These are phyloP conservation scores for Canna indica DNA, from an alignment of 176 grass and related monocot genomes.

Conservation along the genomic window DNA sequence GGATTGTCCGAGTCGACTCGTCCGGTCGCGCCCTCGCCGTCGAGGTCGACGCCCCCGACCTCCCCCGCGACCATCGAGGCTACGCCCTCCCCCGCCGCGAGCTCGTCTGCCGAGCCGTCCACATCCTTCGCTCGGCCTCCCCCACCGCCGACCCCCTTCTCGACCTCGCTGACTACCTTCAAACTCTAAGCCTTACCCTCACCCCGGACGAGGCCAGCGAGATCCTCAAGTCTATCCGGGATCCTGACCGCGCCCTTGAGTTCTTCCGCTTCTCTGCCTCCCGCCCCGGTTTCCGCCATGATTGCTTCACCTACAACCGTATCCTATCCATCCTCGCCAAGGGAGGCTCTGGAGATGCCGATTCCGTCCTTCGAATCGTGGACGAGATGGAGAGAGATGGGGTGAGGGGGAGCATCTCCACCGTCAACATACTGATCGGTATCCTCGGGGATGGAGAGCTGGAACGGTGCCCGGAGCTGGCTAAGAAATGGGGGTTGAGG, in stretches of 20 bases:
- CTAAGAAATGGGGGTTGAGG: slow-evolving; percentile 52
- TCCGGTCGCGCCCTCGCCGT: slow-evolving; percentile 56
- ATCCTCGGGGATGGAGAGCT: slow-evolving; percentile 47
- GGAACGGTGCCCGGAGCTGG: slow-evolving; percentile 54
- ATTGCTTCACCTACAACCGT: slow-evolving; percentile 92
- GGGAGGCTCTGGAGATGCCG: slow-evolving; percentile 4
- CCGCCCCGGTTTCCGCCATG: slow-evolving; percentile 59
- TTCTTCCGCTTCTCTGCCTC: slow-evolving; percentile 69
- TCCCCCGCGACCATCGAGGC: slow-evolving; percentile 38
- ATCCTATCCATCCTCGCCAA: slow-evolving; percentile 49
- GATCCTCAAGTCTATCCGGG: slow-evolving; percentile 59
- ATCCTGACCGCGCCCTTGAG: slow-evolving; percentile 40
- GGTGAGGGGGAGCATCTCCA: slow-evolving; percentile 65
- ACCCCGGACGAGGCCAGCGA: slow-evolving; percentile 58
- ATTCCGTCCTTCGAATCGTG: slow-evolving; percentile 34
- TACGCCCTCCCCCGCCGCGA: slow-evolving; percentile 56
- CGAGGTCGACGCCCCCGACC: slow-evolving; percentile 37
- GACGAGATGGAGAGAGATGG: slow-evolving; percentile 65
- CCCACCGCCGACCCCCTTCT: slow-evolving; percentile 37
- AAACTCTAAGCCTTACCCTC: slow-evolving; percentile 33
- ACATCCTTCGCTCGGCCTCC: slow-evolving; percentile 36
- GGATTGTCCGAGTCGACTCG: slow-evolving; percentile 43
- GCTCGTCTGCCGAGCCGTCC: slow-evolving; percentile 53
- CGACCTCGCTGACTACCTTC: slow-evolving; percentile 62
- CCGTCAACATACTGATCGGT: slow-evolving; percentile 70